Percentiles rank a stretch among this genome's conserved stretches.
These are phyloP conservation scores for Desmodesmus armatus DNA, from an alignment of 139 green algal species.

Conservation along the genomic window DNA sequence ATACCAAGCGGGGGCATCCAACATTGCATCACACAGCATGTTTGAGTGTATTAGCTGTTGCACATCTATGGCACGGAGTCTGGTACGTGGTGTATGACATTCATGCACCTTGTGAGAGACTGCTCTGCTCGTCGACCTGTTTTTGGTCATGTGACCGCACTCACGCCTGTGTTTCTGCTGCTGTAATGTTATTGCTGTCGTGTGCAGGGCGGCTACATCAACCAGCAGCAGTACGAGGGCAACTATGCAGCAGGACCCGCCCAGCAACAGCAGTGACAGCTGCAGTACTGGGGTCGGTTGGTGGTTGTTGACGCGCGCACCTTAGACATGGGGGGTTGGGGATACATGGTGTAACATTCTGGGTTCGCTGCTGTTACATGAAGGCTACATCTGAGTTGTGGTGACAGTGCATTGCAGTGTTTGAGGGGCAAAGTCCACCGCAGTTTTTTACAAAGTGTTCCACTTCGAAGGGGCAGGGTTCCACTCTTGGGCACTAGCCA, in stretches of 20 bases:
- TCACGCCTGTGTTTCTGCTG: neutral
- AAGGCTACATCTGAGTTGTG: no score
- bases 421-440: no score
- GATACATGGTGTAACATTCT: no score
- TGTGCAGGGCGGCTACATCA: constrained; percentile 39
- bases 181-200: neutral
- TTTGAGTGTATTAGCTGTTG: neutral
- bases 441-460: no score
- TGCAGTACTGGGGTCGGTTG: neutral
- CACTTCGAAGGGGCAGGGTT: no score
- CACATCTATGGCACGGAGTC: neutral
- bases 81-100: no score
- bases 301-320: no score
- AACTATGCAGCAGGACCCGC: neutral
- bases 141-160: neutral
- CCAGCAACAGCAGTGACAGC: neutral
- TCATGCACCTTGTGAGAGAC: constrained; percentile 8
- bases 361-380: no score
- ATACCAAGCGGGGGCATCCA: no score
- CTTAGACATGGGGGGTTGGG: no score
- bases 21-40: neutral
- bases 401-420: no score
- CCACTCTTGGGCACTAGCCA: no score
- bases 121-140: neutral
- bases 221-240: constrained; percentile 5